phyloP scores from a whole-genome alignment of 2,329 filamentous ascomycete genomes.

The Fusarium nygamai region DNA sequence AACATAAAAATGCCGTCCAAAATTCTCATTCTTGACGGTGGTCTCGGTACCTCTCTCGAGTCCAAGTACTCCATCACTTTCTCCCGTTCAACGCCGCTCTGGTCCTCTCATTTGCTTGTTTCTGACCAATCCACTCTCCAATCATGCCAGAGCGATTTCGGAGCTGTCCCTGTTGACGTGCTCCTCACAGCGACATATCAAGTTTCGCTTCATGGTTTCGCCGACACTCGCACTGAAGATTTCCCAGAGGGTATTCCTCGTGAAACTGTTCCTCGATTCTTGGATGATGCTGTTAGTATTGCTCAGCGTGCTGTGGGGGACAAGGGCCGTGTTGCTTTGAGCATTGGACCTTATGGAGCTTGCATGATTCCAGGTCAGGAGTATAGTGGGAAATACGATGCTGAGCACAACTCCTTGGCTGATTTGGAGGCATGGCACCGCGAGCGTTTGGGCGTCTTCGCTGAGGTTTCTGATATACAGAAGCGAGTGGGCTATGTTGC shows the following conservation, averaged over 20 bases:
- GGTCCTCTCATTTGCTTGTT: slow-evolving; percentile 74
- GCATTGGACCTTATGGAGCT: slow-evolving; percentile 74
- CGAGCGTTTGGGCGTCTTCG: slow-evolving; percentile 63
- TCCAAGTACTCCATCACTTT: slow-evolving; percentile 65
- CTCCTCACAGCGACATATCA: slow-evolving; percentile 76
- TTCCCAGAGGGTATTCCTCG: slow-evolving; percentile 56
- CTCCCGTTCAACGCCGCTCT: slow-evolving; percentile 64
- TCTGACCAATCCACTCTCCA: slow-evolving; percentile 61
- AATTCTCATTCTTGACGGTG: slow-evolving; percentile 70
- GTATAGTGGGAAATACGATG: slow-evolving; percentile 70
- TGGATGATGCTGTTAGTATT: slow-evolving; percentile 57
- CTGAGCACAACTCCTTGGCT: slow-evolving; percentile 53
- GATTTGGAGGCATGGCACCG: slow-evolving; percentile 66
- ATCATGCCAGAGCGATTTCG: slow-evolving; percentile 66
- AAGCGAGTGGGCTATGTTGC: slow-evolving; percentile 64
- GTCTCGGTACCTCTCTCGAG: slow-evolving; percentile 73
- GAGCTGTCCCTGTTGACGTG: slow-evolving; percentile 66
- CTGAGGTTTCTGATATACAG: slow-evolving; percentile 49
- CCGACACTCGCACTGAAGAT: slow-evolving; percentile 55
- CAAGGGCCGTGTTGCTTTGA: slow-evolving; percentile 60
- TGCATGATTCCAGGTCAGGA: slow-evolving; percentile 73
- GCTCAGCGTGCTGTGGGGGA: slow-evolving; percentile 48
- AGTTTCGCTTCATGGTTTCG: slow-evolving; percentile 66
- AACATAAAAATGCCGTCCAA: slow-evolving; percentile 39
- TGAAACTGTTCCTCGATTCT: slow-evolving; percentile 51